A percentile compares a stretch with the other conserved stretches of the same genome.
Evolutionary conservation across 371 early-diverging fungal species (phyloP).

Genomic region (Lichtheimia hyalospora): DNA sequence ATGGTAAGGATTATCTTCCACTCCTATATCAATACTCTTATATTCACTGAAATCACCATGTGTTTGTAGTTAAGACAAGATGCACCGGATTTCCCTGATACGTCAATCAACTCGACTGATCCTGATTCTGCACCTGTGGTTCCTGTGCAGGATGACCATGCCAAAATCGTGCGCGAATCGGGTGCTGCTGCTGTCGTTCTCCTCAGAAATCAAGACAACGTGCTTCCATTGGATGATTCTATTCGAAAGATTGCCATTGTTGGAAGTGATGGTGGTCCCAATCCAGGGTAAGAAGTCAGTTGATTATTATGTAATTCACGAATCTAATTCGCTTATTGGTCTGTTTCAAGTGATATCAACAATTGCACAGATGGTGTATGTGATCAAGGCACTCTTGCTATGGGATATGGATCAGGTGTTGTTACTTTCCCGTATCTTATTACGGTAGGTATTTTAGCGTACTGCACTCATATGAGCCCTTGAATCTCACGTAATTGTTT

Average conservation of each 20-base stretch:
- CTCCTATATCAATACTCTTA: not conserved
- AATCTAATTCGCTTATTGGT: slow-evolving; percentile 11
- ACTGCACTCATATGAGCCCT: no score
- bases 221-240: slow-evolving; percentile 32
- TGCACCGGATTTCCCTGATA: slow-evolving; percentile 1
- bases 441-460: slow-evolving; percentile 17
- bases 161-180: slow-evolving; percentile 30
- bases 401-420: slow-evolving; percentile 69
- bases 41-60: not conserved
- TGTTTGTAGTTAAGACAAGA: slow-evolving; percentile 26
- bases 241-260: slow-evolving; percentile 36
- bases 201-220: slow-evolving; percentile 41
- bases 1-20: slow-evolving; percentile 9
- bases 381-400: slow-evolving; percentile 52
- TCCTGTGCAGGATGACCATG: slow-evolving; percentile 26
- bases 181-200: slow-evolving; percentile 56
- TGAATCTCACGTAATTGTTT: slow-evolving; percentile 15
- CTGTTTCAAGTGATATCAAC: slow-evolving; percentile 29
- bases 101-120: not conserved
- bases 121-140: not conserved
- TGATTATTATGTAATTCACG: not conserved
- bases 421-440: slow-evolving; percentile 54
- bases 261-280: slow-evolving; percentile 46
- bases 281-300: not conserved
- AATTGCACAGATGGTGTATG: slow-evolving; percentile 56